Percentiles rank a stretch among this genome's conserved stretches.
These are phyloP conservation scores for Toxicodendron radicans DNA, from an alignment of 345 rosid species.

Conservation along the genomic window DNA sequence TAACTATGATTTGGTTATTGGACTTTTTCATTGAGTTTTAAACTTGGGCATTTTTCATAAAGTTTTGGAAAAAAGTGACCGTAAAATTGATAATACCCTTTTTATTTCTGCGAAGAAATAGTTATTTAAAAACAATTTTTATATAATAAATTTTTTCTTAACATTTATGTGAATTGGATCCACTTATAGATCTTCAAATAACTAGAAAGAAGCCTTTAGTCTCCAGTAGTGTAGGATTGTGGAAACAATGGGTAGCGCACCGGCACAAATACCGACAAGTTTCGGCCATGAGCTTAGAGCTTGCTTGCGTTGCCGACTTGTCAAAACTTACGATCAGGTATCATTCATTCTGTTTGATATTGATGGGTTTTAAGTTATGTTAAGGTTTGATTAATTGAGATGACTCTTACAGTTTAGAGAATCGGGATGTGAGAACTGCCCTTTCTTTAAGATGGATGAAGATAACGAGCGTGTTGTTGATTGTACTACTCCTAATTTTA, in stretches of 20 bases:
- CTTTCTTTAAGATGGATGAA: slow-evolving; percentile 86
- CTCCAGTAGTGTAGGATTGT: neutral
- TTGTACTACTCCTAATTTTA: slow-evolving; percentile 84
- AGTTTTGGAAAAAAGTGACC: too few species aligned
- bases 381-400: slow-evolving; percentile 4
- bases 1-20: too few species aligned
- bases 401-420: slow-evolving; percentile 51
- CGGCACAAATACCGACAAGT: slow-evolving; percentile 94
- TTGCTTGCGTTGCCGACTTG: slow-evolving; percentile 85
- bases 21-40: too few species aligned
- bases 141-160: too few species aligned
- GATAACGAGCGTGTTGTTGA: slow-evolving; percentile 82
- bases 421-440: slow-evolving; percentile 85
- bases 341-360: neutral
- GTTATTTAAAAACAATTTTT: too few species aligned
- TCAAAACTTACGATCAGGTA: slow-evolving; percentile 89
- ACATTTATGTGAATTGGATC: too few species aligned
- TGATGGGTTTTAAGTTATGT: neutral
- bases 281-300: slow-evolving; percentile 88
- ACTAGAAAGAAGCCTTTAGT: neutral
- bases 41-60: too few species aligned
- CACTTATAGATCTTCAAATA: slow-evolving; percentile 11
- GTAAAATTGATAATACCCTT: too few species aligned
- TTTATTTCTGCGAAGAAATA: too few species aligned
- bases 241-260: slow-evolving; percentile 45